Base-by-base conservation (phyloP, 1,139 yeast species). In the Lizanozyma gosingica region DNA sequence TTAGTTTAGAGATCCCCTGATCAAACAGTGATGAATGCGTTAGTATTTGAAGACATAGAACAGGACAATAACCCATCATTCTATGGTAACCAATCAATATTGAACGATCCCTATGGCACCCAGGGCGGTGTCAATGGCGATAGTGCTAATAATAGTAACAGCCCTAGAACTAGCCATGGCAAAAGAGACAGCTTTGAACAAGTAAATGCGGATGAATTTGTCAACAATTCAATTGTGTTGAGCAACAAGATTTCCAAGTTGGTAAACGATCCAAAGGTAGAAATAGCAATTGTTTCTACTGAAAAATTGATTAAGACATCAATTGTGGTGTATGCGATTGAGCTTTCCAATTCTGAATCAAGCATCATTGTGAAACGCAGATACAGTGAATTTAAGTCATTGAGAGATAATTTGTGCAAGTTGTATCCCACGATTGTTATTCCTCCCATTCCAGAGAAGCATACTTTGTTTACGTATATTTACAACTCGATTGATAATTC, bases 361-460 rank as follows among this genome's bases (percentile, higher is more conserved):
- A 22, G 29, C 29, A 58, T 66, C 22, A 57, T 66, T 3, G 75
- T 71, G 17, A 70, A 69, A 46, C 56, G 80, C 43, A 59, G 82
- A 38, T 76, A 76, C 50, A 68, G 77, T 33, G 82, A 76, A 52
- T 76, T 76, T 54, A 71, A 66, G 45, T 73, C 78, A 9, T 59
- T 76, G 6, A 57, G 81, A 37, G 70, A 67, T 39, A 64, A 61
- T 45, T 52, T 76, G 34, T 54, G 65, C 37, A 63, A 63, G 48
- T 56, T 75, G 37, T 73, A 63, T 46, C 81, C 80, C 3, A 71
- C 78, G 1, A 54, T 67, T 34, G 62, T 76, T 14, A 60, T 76
- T 9, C 80, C 82, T 2, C 79, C 80, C 2, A 70, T 76, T 14
- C 82, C 82, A 0, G 80, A 73, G 47, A 76, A 76, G 47, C 82